Evolutionary conservation across 2,329 filamentous ascomycete genomes (phyloP).

Genomic region (Pseudogymnoascus sp.): DNA sequence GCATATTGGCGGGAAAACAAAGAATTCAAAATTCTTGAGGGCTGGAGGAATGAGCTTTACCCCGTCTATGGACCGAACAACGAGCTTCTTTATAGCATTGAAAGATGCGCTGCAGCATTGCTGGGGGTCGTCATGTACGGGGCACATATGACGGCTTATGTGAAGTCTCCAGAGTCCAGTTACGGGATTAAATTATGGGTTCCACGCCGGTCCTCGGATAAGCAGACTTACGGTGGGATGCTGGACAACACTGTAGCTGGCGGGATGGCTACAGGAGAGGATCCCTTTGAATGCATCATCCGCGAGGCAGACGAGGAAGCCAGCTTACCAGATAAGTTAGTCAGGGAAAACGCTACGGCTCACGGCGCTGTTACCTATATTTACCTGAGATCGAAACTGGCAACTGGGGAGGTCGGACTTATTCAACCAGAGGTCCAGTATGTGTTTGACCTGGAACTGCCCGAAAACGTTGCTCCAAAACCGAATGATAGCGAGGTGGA

Average conservation of each 20-base stretch:
- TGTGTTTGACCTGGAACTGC: constrained; percentile 79
- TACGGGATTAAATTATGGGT: constrained; percentile 74
- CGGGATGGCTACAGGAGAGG: constrained; percentile 71
- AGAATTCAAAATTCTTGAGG: constrained; percentile 63
- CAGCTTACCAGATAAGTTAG: constrained; percentile 59
- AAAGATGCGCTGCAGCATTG: constrained; percentile 64
- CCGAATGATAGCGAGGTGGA: constrained; percentile 87
- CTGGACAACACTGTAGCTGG: constrained; percentile 90
- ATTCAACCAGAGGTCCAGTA: constrained; percentile 89
- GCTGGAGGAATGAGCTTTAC: constrained; percentile 76
- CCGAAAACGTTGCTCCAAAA: constrained; percentile 55
- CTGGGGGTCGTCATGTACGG: constrained; percentile 73
- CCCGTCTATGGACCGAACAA: constrained; percentile 60
- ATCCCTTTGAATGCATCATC: constrained; percentile 70
- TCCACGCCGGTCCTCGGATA: constrained; percentile 62
- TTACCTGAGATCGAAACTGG: constrained; percentile 64
- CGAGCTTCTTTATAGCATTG: constrained; percentile 62
- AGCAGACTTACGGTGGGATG: constrained; percentile 83
- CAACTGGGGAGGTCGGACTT: constrained; percentile 71
- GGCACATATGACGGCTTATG: constrained; percentile 71
- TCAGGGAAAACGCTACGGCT: constrained; percentile 49
- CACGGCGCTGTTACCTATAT: constrained; percentile 75
- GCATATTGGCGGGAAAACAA: constrained; percentile 59
- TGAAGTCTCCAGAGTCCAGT: constrained; percentile 36
- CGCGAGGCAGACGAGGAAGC: constrained; percentile 88